Evolutionary conservation across 352 stramenopile species (phyloP).

Genomic region (Lagenidium sp.): DNA sequence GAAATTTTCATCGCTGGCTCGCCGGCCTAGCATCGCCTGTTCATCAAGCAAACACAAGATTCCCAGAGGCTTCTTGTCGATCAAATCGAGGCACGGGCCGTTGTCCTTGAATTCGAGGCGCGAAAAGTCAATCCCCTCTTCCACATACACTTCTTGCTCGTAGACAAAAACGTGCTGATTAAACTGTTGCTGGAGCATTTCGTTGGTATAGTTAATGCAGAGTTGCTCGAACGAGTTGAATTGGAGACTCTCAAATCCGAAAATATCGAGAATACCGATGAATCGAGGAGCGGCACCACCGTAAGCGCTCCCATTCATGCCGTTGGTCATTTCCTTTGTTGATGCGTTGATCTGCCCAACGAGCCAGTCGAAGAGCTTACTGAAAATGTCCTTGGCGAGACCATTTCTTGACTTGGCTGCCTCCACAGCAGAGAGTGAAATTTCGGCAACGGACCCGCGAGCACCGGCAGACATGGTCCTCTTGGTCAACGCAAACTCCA

Average conservation of each 20-base stretch:
- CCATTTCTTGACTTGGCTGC: slow-evolving; percentile 90
- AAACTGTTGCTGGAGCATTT: slow-evolving; percentile 93
- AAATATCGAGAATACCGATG: slow-evolving; percentile 97
- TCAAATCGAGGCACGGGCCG: slow-evolving; percentile 87
- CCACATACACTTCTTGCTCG: slow-evolving; percentile 96
- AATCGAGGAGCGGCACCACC: slow-evolving; percentile 44
- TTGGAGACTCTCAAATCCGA: slow-evolving; percentile 94
- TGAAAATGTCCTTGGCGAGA: slow-evolving; percentile 94
- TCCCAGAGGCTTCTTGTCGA: slow-evolving; percentile 89
- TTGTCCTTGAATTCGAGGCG: slow-evolving; percentile 92
- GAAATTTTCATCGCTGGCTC: slow-evolving; percentile 87
- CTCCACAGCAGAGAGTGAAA: slow-evolving; percentile 71
- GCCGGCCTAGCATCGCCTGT: slow-evolving; percentile 90
- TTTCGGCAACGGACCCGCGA: slow-evolving; percentile 79
- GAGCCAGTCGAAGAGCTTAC: slow-evolving; percentile 96
- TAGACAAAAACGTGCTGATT: slow-evolving; percentile 97
- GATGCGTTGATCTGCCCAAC: slow-evolving; percentile 91
- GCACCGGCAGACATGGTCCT: slow-evolving; percentile 82
- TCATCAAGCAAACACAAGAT: slow-evolving; percentile 95
- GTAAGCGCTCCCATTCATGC: slow-evolving; percentile 5
- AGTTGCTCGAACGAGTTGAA: slow-evolving; percentile 94
- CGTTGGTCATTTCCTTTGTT: slow-evolving; percentile 58
- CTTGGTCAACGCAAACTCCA: slow-evolving; percentile 88
- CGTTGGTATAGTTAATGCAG: slow-evolving; percentile 96
- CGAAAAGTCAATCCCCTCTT: slow-evolving; percentile 93